Evolutionary conservation across 371 early-diverging fungal genomes (phyloP).

Genomic region (Syncephalastrum monosporum): DNA sequence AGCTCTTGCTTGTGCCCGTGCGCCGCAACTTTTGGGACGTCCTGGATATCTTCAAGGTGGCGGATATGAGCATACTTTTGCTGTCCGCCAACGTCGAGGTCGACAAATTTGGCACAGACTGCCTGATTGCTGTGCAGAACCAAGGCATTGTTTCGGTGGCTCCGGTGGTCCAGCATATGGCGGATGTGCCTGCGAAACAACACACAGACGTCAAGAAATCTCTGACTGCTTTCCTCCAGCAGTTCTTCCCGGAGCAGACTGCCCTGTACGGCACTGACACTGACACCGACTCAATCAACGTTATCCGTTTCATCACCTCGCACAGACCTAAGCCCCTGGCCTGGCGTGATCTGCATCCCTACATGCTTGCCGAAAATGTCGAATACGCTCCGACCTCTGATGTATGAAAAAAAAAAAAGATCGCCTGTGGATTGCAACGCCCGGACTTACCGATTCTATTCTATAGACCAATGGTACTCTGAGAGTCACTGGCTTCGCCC

Average conservation of each 20-base stretch:
- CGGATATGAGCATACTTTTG: conserved; percentile 85
- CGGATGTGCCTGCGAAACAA: conserved; percentile 61
- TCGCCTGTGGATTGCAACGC: not conserved
- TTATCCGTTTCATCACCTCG: conserved; percentile 67
- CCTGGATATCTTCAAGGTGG: conserved; percentile 87
- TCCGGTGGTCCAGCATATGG: conserved; percentile 72
- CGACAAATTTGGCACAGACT: conserved; percentile 85
- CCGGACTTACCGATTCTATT: not conserved
- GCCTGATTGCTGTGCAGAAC: conserved; percentile 78
- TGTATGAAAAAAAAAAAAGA: conserved; percentile 12
- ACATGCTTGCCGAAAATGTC: conserved; percentile 79
- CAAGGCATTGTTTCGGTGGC: conserved; percentile 85
- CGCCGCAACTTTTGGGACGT: conserved; percentile 71
- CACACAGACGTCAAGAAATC: conserved; percentile 79
- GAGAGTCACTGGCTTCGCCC: conserved; percentile 81
- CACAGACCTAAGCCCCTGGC: conserved; percentile 74
- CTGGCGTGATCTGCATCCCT: conserved; percentile 91
- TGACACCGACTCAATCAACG: conserved; percentile 49
- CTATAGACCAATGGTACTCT: conserved; percentile 58
- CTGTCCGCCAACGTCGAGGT: conserved; percentile 91
- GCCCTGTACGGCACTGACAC: conserved; percentile 67
- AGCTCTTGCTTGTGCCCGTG: conserved; percentile 70
- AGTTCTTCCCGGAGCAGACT: conserved; percentile 84
- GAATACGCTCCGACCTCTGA: conserved; percentile 53
- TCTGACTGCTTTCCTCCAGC: conserved; percentile 75